phyloP scores from a whole-genome alignment of 2,329 filamentous ascomycete species.

The Fusarium kyushuense region DNA sequence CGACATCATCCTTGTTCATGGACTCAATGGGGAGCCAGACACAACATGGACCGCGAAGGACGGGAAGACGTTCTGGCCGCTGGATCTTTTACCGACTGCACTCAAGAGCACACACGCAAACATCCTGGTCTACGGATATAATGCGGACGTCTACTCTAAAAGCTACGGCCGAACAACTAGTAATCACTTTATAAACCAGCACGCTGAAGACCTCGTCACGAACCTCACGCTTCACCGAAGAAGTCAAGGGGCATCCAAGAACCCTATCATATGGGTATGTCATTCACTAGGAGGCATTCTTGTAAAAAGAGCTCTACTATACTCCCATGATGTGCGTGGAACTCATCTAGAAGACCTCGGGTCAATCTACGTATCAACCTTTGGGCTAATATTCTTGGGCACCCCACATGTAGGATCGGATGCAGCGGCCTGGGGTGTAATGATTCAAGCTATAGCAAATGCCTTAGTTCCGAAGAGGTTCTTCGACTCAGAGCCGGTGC shows the following conservation, averaged over 20 bases:
- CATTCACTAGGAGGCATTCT: constrained; percentile 81
- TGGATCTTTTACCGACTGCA: constrained; percentile 72
- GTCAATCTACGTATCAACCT: constrained; percentile 79
- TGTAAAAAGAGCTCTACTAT: constrained; percentile 76
- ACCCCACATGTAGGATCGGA: constrained; percentile 80
- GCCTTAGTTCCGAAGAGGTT: constrained; percentile 73
- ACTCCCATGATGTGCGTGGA: constrained; percentile 71
- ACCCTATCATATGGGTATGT: constrained; percentile 81
- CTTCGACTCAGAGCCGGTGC: constrained; percentile 74
- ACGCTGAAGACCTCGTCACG: constrained; percentile 76
- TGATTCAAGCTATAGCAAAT: constrained; percentile 76
- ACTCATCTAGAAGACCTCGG: constrained; percentile 73
- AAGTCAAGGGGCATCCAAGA: constrained; percentile 65
- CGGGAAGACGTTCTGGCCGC: constrained; percentile 73
- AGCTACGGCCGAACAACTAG: constrained; percentile 66
- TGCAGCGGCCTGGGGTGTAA: constrained; percentile 73
- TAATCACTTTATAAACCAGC: constrained; percentile 76
- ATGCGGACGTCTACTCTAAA: constrained; percentile 71
- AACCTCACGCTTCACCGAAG: constrained; percentile 73
- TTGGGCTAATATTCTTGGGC: constrained; percentile 80
- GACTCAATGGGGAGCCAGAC: constrained; percentile 74
- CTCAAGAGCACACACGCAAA: constrained; percentile 70
- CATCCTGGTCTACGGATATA: constrained; percentile 79
- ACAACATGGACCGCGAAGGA: constrained; percentile 71
- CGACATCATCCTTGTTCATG: constrained; percentile 78